Conservation (phyloP, 108 stramenopile species). For the Nitzschia sp. region DNA sequence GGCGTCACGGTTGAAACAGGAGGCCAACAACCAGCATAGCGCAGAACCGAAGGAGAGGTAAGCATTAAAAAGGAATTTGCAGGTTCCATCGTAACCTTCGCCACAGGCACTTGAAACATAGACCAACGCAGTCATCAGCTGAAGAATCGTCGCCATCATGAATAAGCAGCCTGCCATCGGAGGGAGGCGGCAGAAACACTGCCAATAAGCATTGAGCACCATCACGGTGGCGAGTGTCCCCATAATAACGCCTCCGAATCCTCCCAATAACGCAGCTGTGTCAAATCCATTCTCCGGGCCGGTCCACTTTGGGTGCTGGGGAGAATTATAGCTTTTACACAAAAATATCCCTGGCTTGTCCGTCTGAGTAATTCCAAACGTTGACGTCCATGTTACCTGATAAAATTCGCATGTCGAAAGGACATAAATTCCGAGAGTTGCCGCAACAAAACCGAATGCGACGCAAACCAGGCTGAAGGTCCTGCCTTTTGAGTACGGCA, state of each 20-base stretch:
- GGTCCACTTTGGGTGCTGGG: neutral
- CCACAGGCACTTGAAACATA: neutral
- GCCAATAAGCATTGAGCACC: conserved; percentile 5
- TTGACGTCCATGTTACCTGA: conserved; percentile 2
- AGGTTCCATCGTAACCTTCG: conserved; percentile 5
- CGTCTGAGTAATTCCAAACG: neutral
- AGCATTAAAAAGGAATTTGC: neutral
- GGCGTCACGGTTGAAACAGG: conserved; percentile 17
- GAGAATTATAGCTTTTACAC: conserved; percentile 6
- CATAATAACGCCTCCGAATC: neutral
- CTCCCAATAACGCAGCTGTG: neutral
- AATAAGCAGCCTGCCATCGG: conserved; percentile 14
- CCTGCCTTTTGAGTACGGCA: conserved; percentile 1
- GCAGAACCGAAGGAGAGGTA: conserved; percentile 4
- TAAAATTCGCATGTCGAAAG: conserved; percentile 14
- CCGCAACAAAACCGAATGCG: neutral
- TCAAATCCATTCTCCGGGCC: conserved; percentile 18
- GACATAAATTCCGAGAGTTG: conserved; percentile 3
- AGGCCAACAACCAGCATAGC: conserved; percentile 9
- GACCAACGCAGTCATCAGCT: neutral
- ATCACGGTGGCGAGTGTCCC: conserved; percentile 4
- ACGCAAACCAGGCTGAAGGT: neutral
- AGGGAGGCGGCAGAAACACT: neutral
- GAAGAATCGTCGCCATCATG: conserved; percentile 13
- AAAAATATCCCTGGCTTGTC: conserved; percentile 9